These are phyloP conservation scores for Mycena filopes DNA, from an alignment of 768 basidiomycete genomes.

Conservation along the genomic window DNA sequence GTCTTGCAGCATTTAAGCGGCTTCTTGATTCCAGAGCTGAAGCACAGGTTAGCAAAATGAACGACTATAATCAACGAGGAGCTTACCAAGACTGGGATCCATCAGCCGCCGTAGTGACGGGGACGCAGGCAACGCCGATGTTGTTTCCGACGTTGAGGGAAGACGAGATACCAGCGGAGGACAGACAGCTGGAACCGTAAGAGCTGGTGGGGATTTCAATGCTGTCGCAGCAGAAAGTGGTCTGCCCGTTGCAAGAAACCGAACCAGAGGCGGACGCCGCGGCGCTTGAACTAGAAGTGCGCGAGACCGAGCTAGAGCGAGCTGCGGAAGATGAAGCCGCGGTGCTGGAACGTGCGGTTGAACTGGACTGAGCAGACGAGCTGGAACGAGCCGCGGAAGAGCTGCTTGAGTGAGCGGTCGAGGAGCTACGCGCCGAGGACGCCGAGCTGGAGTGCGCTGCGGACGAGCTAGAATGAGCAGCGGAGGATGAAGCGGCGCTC, in stretches of 20 bases:
- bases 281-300: conserved; percentile 7
- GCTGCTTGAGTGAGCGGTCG: too few species aligned
- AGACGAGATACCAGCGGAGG: too few species aligned
- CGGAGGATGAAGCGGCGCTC: not conserved
- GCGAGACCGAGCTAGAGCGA: not conserved
- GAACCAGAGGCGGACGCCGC: conserved; percentile 3
- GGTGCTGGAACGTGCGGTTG: too few species aligned
- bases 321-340: too few species aligned
- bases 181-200: not conserved
- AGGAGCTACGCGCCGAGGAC: too few species aligned
- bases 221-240: conserved; percentile 16
- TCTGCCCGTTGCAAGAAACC: too few species aligned
- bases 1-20: conserved; percentile 6
- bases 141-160: not conserved
- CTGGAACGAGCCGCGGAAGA: too few species aligned
- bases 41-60: not conserved
- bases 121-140: conserved; percentile 9
- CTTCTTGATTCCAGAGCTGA: conserved; percentile 3
- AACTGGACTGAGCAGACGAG: too few species aligned
- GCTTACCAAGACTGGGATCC: conserved; percentile 15
- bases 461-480: not conserved
- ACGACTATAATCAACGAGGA: too few species aligned
- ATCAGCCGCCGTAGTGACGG: not conserved
- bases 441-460: not conserved
- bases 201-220: not conserved